Conservation (phyloP, 805 yeast genomes). For the Teunomyces tritomae region DNA sequence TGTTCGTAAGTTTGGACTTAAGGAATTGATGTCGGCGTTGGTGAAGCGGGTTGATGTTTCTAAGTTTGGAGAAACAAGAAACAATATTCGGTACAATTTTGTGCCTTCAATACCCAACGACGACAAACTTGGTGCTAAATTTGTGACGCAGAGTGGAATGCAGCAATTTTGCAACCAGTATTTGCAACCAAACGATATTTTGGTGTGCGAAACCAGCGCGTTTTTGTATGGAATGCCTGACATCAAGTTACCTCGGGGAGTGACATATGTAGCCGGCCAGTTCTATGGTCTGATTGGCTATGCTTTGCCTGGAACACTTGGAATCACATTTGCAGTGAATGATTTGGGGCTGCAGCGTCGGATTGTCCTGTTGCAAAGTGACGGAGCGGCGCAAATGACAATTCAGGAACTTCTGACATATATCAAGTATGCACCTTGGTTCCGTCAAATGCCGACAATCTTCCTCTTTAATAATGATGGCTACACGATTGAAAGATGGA, state of each 20-base stretch:
- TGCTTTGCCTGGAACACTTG: slow-evolving; percentile 84
- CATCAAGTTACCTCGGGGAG: slow-evolving; percentile 54
- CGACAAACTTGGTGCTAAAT: slow-evolving; percentile 9
- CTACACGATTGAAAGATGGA: slow-evolving; percentile 85
- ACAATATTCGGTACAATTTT: slow-evolving; percentile 17
- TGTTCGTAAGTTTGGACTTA: slow-evolving; percentile 24
- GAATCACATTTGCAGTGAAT: slow-evolving; percentile 70
- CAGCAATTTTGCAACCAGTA: slow-evolving; percentile 31
- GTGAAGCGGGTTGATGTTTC: slow-evolving; percentile 6
- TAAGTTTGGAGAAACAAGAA: not conserved
- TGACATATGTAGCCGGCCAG: slow-evolving; percentile 59
- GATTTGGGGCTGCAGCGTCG: slow-evolving; percentile 53
- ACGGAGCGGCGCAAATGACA: slow-evolving; percentile 95
- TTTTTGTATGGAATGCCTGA: slow-evolving; percentile 77
- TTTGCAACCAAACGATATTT: slow-evolving; percentile 60
- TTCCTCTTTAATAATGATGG: slow-evolving; percentile 82
- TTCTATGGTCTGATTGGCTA: slow-evolving; percentile 86
- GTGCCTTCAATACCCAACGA: slow-evolving; percentile 5
- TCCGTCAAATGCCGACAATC: slow-evolving; percentile 57
- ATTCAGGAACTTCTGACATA: slow-evolving; percentile 75
- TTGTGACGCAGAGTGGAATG: slow-evolving; percentile 32
- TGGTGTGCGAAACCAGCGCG: slow-evolving; percentile 84
- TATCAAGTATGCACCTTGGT: slow-evolving; percentile 43
- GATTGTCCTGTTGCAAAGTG: slow-evolving; percentile 78
- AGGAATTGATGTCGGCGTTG: slow-evolving; percentile 33